Percentiles rank a stretch among this genome's conserved stretches.
Evolutionary conservation across 2,329 filamentous ascomycete species (phyloP).

Genomic region (Hypoxylon sp.): DNA sequence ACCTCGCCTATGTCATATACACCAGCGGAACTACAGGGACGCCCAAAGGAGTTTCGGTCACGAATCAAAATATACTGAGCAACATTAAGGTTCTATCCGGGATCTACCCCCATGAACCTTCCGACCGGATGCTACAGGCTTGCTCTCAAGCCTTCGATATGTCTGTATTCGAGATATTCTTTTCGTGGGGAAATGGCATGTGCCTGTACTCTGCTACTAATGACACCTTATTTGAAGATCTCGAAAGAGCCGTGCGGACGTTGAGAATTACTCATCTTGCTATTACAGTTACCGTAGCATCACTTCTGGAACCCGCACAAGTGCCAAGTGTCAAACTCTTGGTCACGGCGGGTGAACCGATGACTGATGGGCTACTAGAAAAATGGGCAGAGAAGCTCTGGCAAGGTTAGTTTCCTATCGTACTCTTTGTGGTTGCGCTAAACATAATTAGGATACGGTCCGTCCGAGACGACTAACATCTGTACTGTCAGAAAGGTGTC

Average conservation of each 20-base stretch:
- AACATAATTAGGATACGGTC: constrained; percentile 74
- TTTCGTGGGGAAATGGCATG: constrained; percentile 82
- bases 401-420: constrained; percentile 65
- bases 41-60: constrained; percentile 85
- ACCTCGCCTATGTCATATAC: constrained; percentile 82
- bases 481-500: constrained; percentile 79
- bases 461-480: constrained; percentile 89
- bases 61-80: constrained; percentile 79
- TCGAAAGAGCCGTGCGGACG: constrained; percentile 74
- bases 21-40: constrained; percentile 86
- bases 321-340: constrained; percentile 81
- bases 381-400: constrained; percentile 79
- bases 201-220: constrained; percentile 82
- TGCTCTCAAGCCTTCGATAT: constrained; percentile 90
- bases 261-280: constrained; percentile 83
- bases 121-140: constrained; percentile 79
- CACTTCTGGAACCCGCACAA: constrained; percentile 75
- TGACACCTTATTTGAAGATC: constrained; percentile 78
- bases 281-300: constrained; percentile 86
- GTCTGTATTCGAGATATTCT: constrained; percentile 92
- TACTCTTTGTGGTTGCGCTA: neutral
- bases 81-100: constrained; percentile 77
- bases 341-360: constrained; percentile 83
- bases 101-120: constrained; percentile 71
- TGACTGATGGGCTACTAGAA: constrained; percentile 78